Base-by-base conservation (phyloP, 1,139 yeast species). In the Nakaseomyces nivariensis region DNA sequence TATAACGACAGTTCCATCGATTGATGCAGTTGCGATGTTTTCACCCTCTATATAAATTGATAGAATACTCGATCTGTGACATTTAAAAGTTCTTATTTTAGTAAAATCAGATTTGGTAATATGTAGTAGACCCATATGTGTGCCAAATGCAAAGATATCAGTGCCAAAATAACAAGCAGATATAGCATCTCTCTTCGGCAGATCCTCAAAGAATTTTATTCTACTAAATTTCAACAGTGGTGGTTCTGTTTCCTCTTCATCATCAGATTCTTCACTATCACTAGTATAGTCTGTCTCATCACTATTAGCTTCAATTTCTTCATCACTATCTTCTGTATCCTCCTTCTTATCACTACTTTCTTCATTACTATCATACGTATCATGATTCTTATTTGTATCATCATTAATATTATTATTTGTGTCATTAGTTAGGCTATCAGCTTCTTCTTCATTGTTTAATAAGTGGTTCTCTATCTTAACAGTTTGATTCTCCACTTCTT, bases 1-100 rank as follows among this genome's bases (percentile, higher is more conserved):
- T 9, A 90, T 78, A 0, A 87, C 89, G 0, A 90, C 85, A 0
- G 96, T 85, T 0, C 98, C 97, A 63, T 92, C 97, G 73, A 90
- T 83, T 0, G 97, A 88, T 0, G 90, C 96, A 0, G 95, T 82
- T 0, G 90, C 95, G 56, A 90, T 79, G 58, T 75, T 81, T 10
- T 68, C 67, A 0, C 94, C 95, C 60, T 88, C 95, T 0, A 85
- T 77, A 51, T 82, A 78, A 3, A 82, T 70, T 0, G 88, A 78
- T 42, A 90, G 69, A 1, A 92, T 78, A 0, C 96, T 87, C 0
- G 97, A 92, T 46, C 87, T 72, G 59, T 94, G 97, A 0, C 94
- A 92, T 57, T 87, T 79, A 54, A 86, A 76, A 0, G 96, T 82
- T 40, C 94, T 72, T 1, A 88, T 70, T 0, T 81, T 65, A 4